A percentile compares a stretch with the other conserved stretches of the same genome.
phyloP scores from a whole-genome alignment of 2,329 filamentous ascomycete genomes.

The Moelleriella libera region DNA sequence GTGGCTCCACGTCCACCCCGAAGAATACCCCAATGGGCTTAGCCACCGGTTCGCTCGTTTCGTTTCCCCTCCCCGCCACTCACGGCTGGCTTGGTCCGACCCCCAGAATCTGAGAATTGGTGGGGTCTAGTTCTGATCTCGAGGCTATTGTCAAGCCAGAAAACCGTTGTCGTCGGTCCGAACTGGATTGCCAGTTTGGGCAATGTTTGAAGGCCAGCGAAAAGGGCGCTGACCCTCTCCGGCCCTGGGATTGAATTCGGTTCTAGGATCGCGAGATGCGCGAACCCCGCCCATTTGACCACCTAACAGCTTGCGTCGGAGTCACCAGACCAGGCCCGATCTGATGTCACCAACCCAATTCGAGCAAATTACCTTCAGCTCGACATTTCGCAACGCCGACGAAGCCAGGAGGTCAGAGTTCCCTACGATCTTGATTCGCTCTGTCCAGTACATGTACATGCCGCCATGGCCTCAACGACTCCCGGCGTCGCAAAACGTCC shows the following conservation, averaged over 20 bases:
- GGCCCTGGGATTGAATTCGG: no score
- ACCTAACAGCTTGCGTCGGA: background rate
- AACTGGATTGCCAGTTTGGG: background rate
- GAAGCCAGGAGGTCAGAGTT: no score
- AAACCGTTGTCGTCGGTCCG: background rate
- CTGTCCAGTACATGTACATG: background rate
- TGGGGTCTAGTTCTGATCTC: background rate
- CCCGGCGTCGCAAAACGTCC: background rate
- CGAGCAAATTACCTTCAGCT: no score
- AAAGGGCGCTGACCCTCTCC: background rate
- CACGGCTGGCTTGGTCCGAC: no score
- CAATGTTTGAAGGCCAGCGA: background rate
- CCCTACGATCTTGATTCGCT: no score
- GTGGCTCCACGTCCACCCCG: background rate
- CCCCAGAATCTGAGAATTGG: background rate
- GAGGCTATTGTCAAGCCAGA: no score
- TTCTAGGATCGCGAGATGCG: background rate
- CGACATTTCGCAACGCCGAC: no score
- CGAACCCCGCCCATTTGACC: background rate
- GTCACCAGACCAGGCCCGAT: background rate
- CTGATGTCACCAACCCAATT: no score
- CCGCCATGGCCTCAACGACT: background rate
- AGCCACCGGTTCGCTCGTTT: background rate
- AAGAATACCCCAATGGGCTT: background rate
- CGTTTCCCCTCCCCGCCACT: no score